Base-by-base conservation (phyloP, 2,329 filamentous ascomycete species). In the Aspergillus sp. region DNA sequence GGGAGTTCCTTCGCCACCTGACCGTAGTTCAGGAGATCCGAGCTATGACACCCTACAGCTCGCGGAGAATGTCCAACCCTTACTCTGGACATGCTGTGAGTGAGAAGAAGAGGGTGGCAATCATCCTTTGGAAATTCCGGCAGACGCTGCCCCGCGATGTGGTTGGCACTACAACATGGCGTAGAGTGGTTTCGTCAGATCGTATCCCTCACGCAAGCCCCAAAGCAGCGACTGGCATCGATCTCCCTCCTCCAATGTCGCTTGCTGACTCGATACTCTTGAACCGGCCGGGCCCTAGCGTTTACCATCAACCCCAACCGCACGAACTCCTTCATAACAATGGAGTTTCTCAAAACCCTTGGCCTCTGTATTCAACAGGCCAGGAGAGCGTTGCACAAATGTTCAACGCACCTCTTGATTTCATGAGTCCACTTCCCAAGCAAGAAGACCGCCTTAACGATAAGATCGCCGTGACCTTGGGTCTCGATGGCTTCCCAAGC, bases 51-150 rank as follows among this genome's bases (percentile, higher is more conserved):
- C 66, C 72, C 28, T 60, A 67, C 30, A 67, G 57, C 57, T 66
- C 69, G 30, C 69, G 67, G 5, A 67, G 71, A 8, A 59, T 72
- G 10, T 69, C 73, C 1, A 71, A 65, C 43, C 68, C 69, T 32
- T 72, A 70, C 58, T 63, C 65, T 38, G 57, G 62, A 9, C 66
- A 68, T n/a, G 51, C 67, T 2, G 63, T 61, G 12, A 69, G 70
- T 17, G 69, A 75, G 48, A 70, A 72, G 45, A 74, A 76, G 63
- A 70, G 76, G 25, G 76, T 80, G 70, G 78, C 78, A 2, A 73
- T 81, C 48, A 61, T 82, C 13, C 70, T 80, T 17, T 82, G 80
- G 80, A 79, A 76, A 55, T 82, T 82, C 67, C 76, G 76, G 6
- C 74, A 79, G 64, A 78, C 77, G n/a, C 67, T 70, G 6, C 68